Conservation (phyloP, 1,284 basidiomycete species). For the Takashimella koratensis region DNA sequence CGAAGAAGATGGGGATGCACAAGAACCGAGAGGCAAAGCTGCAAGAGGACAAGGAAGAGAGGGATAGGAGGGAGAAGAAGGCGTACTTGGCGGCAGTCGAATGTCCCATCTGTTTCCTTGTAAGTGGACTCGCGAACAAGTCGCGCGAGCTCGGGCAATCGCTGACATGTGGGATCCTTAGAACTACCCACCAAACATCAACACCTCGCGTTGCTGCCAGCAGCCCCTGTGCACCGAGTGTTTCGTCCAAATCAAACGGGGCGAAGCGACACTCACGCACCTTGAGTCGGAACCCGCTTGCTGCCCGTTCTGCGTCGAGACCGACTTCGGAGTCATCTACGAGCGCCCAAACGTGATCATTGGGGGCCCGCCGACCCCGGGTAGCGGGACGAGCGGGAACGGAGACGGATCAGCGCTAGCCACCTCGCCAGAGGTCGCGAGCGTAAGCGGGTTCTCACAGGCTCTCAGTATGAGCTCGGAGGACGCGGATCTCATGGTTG, state of each 20-base stretch:
- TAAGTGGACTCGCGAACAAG: slow-evolving; percentile 52
- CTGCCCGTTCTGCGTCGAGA: slow-evolving; percentile 95
- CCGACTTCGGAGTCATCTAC: slow-evolving; percentile 93
- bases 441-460: slow-evolving; percentile 46
- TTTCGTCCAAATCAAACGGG: slow-evolving; percentile 97
- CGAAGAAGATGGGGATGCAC: slow-evolving; percentile 32
- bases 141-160: neutral
- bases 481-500: slow-evolving; percentile 24
- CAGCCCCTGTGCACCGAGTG: slow-evolving; percentile 99
- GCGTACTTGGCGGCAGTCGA: slow-evolving; percentile 84
- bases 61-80: slow-evolving; percentile 65
- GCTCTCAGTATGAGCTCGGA: slow-evolving; percentile 26
- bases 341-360: slow-evolving; percentile 60
- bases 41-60: slow-evolving; percentile 42
- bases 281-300: slow-evolving; percentile 86
- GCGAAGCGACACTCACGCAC: slow-evolving; percentile 87
- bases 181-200: slow-evolving; percentile 90
- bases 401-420: slow-evolving; percentile 24
- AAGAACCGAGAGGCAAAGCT: slow-evolving; percentile 13
- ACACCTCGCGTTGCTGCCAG: slow-evolving; percentile 94
- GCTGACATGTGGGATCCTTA: slow-evolving; percentile 9
- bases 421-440: slow-evolving; percentile 61
- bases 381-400: slow-evolving; percentile 2
- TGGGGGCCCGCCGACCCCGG: slow-evolving; percentile 6
- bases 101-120: slow-evolving; percentile 99